phyloP scores from a whole-genome alignment of 345 rosid genomes.

The Lenwebbia sp. region DNA sequence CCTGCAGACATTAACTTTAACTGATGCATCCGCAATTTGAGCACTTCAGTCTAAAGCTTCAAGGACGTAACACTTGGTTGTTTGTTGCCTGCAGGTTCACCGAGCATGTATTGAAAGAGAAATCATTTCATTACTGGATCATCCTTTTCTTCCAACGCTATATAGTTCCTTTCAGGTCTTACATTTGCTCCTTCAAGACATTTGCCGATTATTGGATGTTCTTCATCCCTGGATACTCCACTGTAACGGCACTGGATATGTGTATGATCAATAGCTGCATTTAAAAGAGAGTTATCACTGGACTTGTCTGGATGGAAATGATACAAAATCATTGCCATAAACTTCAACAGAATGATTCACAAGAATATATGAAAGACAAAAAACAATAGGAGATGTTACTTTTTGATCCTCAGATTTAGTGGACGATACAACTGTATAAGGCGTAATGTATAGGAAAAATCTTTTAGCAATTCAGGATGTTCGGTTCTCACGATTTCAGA shows the following conservation, averaged over 20 bases:
- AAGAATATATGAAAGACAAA: neutral
- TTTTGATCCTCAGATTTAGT: neutral
- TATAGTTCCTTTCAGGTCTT: constrained; percentile 88
- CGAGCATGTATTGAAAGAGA: constrained; percentile 94
- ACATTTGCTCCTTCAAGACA: neutral
- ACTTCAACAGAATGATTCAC: neutral
- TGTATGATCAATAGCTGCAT: neutral
- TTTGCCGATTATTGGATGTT: neutral
- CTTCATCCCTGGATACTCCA: neutral
- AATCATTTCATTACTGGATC: constrained; percentile 80
- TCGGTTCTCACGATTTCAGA: neutral
- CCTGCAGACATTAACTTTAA: neutral
- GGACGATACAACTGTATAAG: neutral
- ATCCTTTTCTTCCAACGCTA: constrained; percentile 90
- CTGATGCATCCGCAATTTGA: neutral
- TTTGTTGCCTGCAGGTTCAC: constrained; percentile 39
- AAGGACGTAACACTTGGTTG: neutral
- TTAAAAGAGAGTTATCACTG: neutral
- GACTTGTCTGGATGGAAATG: neutral
- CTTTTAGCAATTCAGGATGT: neutral
- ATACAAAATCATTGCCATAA: neutral
- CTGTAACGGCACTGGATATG: neutral
- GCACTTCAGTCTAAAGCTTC: neutral
- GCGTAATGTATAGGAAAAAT: neutral
- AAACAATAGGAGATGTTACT: neutral